Percentiles rank a stretch among this genome's conserved stretches.
Evolutionary conservation across 169 alveolate genomes (phyloP).

Genomic region (Babesia bovis): DNA sequence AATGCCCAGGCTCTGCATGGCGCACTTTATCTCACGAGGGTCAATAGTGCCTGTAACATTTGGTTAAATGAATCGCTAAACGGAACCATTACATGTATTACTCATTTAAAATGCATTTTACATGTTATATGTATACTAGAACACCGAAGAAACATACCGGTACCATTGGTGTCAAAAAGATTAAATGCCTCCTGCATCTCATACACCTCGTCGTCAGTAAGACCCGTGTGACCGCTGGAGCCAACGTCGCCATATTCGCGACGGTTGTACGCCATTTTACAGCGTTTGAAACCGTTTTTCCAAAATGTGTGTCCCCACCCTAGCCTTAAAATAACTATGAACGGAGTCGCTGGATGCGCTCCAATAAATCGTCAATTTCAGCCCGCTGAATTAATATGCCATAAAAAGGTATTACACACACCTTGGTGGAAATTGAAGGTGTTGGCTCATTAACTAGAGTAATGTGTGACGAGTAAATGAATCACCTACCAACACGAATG

Average conservation of each 20-base stretch:
- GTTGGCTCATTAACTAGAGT: constrained; percentile 3
- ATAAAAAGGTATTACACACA: background rate
- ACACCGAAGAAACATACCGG: constrained; percentile 72
- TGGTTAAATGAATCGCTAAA: background rate
- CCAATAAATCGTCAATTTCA: constrained; percentile 35
- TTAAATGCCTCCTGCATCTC: constrained; percentile 98
- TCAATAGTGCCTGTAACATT: constrained; percentile 90
- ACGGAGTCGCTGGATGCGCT: constrained; percentile 25
- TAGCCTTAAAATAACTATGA: constrained; percentile 4
- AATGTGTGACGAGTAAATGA: background rate
- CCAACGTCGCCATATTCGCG: constrained; percentile 64
- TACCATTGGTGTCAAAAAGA: constrained; percentile 98
- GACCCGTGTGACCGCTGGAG: constrained; percentile 84
- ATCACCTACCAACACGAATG: constrained; percentile 13
- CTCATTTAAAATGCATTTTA: background rate
- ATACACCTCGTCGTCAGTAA: constrained; percentile 97
- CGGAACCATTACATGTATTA: background rate
- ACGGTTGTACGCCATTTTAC: constrained; percentile 41
- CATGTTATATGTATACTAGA: background rate
- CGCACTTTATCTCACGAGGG: constrained; percentile 98
- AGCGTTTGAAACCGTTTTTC: background rate
- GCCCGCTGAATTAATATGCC: constrained; percentile 22
- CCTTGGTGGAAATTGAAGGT: constrained; percentile 2
- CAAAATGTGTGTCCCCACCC: constrained; percentile 37
- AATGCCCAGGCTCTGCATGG: constrained; percentile 98